Evolutionary conservation across 352 stramenopile genomes (phyloP).

Genomic region (Plasmopara halstedii): DNA sequence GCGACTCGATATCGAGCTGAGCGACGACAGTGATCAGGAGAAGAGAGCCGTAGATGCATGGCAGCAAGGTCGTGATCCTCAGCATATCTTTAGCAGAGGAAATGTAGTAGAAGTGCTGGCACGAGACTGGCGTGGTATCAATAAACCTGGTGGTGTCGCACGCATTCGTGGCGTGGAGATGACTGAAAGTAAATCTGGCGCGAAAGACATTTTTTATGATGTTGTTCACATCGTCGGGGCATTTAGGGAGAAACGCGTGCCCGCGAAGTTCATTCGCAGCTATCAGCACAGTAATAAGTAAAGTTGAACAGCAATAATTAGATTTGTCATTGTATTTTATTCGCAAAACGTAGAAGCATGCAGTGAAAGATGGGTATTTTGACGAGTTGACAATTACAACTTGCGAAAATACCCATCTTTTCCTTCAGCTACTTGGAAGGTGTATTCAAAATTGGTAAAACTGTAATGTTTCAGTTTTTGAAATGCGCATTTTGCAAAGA

Average conservation of each 20-base stretch:
- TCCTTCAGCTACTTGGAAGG: too few relatives aligned
- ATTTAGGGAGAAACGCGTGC: conserved; percentile 50
- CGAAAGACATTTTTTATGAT: conserved; percentile 43
- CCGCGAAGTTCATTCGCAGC: conserved; percentile 42
- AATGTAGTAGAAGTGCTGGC: conserved; percentile 47
- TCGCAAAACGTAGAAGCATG: too few relatives aligned
- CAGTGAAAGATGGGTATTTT: too few relatives aligned
- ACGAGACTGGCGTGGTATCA: conserved; percentile 49
- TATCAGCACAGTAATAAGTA: too few relatives aligned
- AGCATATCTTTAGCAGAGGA: conserved; percentile 36
- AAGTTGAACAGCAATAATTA: too few relatives aligned
- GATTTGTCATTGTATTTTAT: too few relatives aligned
- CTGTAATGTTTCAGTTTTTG: too few relatives aligned
- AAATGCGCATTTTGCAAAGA: too few relatives aligned
- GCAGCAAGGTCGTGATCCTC: conserved; percentile 11
- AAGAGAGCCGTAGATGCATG: conserved; percentile 9
- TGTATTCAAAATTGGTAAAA: too few relatives aligned
- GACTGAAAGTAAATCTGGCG: conserved; percentile 5
- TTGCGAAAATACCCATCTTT: too few relatives aligned
- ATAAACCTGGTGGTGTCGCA: conserved; percentile 66
- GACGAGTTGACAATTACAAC: too few relatives aligned
- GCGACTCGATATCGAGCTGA: conserved; percentile 40
- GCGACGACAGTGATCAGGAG: conserved; percentile 25
- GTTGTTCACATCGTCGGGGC: conserved; percentile 52
- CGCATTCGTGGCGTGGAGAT: conserved; percentile 42